Percentiles rank a stretch among this genome's conserved stretches.
Evolutionary conservation across 768 basidiomycete species (phyloP).

Genomic region (Mrakia gelida): DNA sequence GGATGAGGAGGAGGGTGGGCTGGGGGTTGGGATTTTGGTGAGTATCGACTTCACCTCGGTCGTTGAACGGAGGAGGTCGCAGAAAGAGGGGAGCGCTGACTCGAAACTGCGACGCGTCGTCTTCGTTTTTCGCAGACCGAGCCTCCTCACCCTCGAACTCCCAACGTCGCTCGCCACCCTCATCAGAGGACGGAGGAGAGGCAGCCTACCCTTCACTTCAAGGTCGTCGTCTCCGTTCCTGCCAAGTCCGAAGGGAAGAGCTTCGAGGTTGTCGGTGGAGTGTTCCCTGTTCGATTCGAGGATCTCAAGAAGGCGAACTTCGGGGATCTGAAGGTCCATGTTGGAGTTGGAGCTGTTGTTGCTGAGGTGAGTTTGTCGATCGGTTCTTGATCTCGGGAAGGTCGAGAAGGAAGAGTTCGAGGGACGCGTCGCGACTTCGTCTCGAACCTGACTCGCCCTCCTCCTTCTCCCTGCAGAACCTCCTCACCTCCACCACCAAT

Average conservation of each 20-base stretch:
- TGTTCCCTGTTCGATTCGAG: not conserved
- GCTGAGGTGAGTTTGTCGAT: not conserved
- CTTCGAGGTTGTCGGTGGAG: not conserved
- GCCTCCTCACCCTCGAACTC: too few species aligned
- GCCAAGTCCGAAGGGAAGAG: not conserved
- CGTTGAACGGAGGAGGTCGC: too few species aligned
- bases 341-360: not conserved
- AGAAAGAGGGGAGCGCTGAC: not conserved
- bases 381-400: too few species aligned
- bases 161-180: not conserved
- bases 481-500: not conserved
- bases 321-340: not conserved
- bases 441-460: not conserved
- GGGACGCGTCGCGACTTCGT: too few species aligned
- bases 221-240: not conserved
- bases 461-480: not conserved
- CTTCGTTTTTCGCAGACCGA: too few species aligned
- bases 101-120: not conserved
- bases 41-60: too few species aligned
- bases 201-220: not conserved
- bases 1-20: not conserved
- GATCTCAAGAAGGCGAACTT: not conserved
- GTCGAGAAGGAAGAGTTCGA: not conserved
- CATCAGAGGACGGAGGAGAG: not conserved
- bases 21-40: conserved; percentile 1